These are phyloP conservation scores for Homolaphlyctis polyrhiza DNA, from an alignment of 371 early-diverging fungal genomes.

Conservation along the genomic window DNA sequence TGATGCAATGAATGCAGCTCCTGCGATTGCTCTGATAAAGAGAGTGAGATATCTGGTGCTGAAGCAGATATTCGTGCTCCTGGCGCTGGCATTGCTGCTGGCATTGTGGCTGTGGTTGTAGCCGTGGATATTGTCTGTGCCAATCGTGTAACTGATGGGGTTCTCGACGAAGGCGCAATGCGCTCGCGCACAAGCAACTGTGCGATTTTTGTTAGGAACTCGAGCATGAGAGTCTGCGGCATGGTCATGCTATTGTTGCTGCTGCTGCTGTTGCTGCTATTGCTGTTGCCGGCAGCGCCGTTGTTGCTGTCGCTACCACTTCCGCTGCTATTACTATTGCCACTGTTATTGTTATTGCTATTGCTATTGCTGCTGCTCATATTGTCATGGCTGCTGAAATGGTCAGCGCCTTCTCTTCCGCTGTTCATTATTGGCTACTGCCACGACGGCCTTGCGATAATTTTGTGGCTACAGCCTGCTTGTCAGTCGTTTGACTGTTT, in stretches of 20 bases:
- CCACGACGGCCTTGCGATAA: no score
- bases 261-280: not conserved
- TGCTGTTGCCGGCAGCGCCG: not conserved
- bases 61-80: not conserved
- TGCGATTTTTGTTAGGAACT: not conserved
- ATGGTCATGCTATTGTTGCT: not conserved
- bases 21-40: no score
- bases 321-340: not conserved
- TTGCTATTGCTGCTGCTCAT: not conserved
- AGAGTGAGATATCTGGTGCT: not conserved
- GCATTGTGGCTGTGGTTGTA: not conserved
- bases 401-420: no score
- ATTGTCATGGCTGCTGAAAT: not conserved
- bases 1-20: no score
- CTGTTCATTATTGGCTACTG: no score
- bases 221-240: not conserved
- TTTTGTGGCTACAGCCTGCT: not conserved
- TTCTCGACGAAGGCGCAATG: not conserved
- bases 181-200: not conserved
- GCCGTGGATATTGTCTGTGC: constrained; percentile 2
- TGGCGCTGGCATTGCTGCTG: not conserved
- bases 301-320: not conserved
- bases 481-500: not conserved
- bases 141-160: not conserved
- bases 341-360: not conserved